Conservation (phyloP, 495 filamentous ascomycete species). For the Neurospora sp. region DNA sequence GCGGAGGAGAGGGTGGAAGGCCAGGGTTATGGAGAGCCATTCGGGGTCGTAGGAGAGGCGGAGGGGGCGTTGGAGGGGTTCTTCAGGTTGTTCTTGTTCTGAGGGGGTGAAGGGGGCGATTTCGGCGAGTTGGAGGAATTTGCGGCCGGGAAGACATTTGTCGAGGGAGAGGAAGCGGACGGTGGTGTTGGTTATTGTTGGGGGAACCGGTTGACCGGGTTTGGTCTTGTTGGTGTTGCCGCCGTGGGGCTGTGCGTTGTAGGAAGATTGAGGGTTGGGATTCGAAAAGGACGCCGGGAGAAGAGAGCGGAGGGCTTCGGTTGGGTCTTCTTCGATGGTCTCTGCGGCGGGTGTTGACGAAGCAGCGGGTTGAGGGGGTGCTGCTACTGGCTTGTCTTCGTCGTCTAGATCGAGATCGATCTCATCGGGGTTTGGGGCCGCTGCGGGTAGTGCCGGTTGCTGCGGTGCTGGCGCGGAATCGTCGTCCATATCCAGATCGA, state of each 20-base stretch:
- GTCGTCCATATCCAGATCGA: slow-evolving; percentile 11
- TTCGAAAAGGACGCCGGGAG: slow-evolving; percentile 56
- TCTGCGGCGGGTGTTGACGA: not conserved
- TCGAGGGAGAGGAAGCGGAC: slow-evolving; percentile 84
- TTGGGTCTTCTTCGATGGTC: slow-evolving; percentile 22
- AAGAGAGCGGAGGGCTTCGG: slow-evolving; percentile 52
- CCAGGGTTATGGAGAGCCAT: slow-evolving; percentile 87
- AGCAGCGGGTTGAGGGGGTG: too few relatives aligned
- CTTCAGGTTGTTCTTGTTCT: not conserved
- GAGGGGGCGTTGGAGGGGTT: slow-evolving; percentile 15
- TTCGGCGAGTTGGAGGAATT: slow-evolving; percentile 73
- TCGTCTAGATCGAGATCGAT: slow-evolving; percentile 33
- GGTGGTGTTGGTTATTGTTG: slow-evolving; percentile 57
- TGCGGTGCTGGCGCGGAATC: not conserved
- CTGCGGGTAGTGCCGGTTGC: not conserved
- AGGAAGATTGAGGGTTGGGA: slow-evolving; percentile 17
- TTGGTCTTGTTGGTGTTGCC: slow-evolving; percentile 13
- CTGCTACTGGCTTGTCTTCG: slow-evolving; percentile 17
- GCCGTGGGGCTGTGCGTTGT: slow-evolving; percentile 4
- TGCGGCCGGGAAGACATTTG: slow-evolving; percentile 66
- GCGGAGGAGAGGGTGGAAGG: slow-evolving; percentile 52
- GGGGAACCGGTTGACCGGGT: slow-evolving; percentile 36
- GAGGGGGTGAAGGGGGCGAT: slow-evolving; percentile 34
- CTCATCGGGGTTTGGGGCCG: not conserved
- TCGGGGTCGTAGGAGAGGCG: slow-evolving; percentile 77